phyloP scores from a whole-genome alignment of 306 rosid genomes.

The Myrica gale region DNA sequence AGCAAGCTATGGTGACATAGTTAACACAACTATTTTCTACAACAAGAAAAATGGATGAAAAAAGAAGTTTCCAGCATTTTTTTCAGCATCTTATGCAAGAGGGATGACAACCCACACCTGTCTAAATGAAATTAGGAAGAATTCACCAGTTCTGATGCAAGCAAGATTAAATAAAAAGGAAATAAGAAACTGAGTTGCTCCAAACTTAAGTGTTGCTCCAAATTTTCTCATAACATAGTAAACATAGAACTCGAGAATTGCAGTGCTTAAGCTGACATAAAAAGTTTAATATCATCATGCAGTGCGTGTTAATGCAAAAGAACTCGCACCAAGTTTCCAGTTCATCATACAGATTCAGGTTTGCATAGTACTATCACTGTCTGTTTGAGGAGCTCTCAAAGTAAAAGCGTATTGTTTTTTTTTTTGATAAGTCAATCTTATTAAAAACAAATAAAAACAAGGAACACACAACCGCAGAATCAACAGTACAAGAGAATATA shows the following conservation, averaged over 20 bases:
- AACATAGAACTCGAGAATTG: neutral
- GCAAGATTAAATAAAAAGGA: neutral
- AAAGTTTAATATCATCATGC: neutral
- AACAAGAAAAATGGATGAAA: neutral
- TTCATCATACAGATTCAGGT: neutral
- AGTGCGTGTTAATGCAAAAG: neutral
- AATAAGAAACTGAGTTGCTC: neutral
- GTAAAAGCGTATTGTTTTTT: neutral
- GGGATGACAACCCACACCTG: neutral
- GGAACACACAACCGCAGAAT: no score
- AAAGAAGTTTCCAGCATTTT: neutral
- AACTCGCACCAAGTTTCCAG: neutral
- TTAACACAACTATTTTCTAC: neutral
- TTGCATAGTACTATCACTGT: neutral
- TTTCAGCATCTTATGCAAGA: neutral
- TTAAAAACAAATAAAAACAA: no score
- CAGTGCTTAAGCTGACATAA: neutral
- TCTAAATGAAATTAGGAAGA: neutral
- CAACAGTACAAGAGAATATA: no score
- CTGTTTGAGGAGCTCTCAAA: neutral
- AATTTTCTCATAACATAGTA: neutral
- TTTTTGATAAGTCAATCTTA: no score
- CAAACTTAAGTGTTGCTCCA: neutral
- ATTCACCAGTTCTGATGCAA: neutral
- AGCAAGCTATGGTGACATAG: constrained; percentile 1